Base-by-base conservation (phyloP, 1,139 yeast genomes). In the Geotrichum klebahnii region DNA sequence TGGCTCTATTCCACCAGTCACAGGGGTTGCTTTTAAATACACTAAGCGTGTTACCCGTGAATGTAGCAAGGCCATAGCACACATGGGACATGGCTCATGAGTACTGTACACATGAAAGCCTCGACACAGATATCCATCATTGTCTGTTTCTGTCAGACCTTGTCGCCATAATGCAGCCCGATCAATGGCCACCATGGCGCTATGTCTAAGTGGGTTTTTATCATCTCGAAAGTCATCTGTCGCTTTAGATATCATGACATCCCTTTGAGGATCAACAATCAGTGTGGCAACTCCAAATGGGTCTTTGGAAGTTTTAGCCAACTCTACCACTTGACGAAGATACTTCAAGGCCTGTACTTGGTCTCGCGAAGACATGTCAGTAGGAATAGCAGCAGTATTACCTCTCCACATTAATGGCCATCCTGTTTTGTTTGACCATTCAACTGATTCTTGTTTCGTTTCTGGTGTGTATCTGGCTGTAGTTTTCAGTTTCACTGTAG, bases 341-440 rank as follows among this genome's bases (percentile, higher is more conserved):
- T 78, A 70, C 4, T 57, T 49, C 36, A 61, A 62, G 42, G 79
- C 81, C 28, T 63, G 64, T 0, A 60, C 67, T 44, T 80, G 70
- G 56, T 84, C 78, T 47, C 81, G 68, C 14, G 65, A 61, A 28
- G 77, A 68, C 45, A 79, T 74, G 43, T 78, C 78, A 22, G 88
- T 70, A 41, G 80, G 80, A 61, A 87, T 92, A 48, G 85, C 83
- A 56, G 83, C 76, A 0, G 96, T 95, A 61, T 90, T 87, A 0
- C 97, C 97, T 58, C 89, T 82, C 97, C 97, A 92, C 31, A 88
- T 74, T 53, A 87, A 69, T 0, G 97, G 97, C 98, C 98, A 92
- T 3, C 62, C 61, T 55, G 77, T 78, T 31, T 65, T 55, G 1
- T 63, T 55, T 1, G 90, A 76, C 97, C 96, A 89, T 40, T 71